A percentile compares a stretch with the other conserved stretches of the same genome.
Evolutionary conservation across 345 rosid species (phyloP).

Genomic region (Gossypium rotundifolium): DNA sequence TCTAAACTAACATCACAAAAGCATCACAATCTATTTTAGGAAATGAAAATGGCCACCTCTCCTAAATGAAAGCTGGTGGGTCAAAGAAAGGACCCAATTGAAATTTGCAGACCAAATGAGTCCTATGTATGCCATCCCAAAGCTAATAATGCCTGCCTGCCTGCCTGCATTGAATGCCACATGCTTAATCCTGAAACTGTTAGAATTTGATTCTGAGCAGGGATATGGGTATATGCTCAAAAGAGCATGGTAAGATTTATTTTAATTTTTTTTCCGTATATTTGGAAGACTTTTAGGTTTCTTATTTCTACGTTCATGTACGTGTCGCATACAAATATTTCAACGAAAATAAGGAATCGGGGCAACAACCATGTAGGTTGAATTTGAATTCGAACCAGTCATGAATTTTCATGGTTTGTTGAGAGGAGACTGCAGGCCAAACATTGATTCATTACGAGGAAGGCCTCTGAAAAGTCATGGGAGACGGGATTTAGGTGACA

Average conservation of each 20-base stretch:
- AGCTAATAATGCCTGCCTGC: slow-evolving; percentile 2
- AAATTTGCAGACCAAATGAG: neutral
- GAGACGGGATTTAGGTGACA: neutral
- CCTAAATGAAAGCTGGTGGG: slow-evolving; percentile 17
- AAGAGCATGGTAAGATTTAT: no score
- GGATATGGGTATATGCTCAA: no score
- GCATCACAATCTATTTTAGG: neutral
- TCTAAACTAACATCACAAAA: neutral
- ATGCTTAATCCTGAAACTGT: slow-evolving; percentile 11
- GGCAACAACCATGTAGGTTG: no score
- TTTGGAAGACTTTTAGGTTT: no score
- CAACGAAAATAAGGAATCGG: no score
- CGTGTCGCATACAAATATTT: no score
- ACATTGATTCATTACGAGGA: neutral
- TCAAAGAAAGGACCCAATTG: slow-evolving; percentile 20
- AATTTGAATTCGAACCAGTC: no score
- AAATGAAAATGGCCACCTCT: slow-evolving; percentile 14
- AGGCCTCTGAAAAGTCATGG: neutral
- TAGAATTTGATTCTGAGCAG: neutral
- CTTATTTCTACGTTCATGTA: no score
- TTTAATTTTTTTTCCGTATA: no score
- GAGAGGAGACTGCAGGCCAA: neutral
- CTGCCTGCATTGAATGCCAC: slow-evolving; percentile 10
- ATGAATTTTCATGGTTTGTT: neutral
- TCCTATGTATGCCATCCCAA: neutral